Percentiles rank a stretch among this genome's conserved stretches.
phyloP scores from a whole-genome alignment of 352 stramenopile species.

The Pythium vanterpoolii region DNA sequence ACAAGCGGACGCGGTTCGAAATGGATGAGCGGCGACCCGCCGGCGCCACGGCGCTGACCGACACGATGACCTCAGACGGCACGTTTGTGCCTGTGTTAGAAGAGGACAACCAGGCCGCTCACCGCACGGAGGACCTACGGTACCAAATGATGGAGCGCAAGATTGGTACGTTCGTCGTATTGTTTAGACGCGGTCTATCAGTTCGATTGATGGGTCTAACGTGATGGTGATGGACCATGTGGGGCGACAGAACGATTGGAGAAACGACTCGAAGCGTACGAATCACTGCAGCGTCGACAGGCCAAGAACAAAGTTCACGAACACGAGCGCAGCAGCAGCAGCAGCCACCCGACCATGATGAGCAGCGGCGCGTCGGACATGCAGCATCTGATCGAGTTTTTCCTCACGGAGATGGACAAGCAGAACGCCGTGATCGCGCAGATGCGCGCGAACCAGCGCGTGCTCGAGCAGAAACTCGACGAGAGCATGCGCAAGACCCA shows the following conservation, averaged over 20 bases:
- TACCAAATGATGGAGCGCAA: constrained; percentile 30
- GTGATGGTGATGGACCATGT: constrained; percentile 1
- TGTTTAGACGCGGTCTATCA: background rate
- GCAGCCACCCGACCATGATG: too few relatives aligned
- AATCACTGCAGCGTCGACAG: constrained; percentile 23
- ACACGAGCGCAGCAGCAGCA: background rate
- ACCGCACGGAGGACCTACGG: constrained; percentile 14
- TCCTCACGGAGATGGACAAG: constrained; percentile 47
- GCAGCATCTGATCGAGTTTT: constrained; percentile 44
- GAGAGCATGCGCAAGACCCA: constrained; percentile 27
- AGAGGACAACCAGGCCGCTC: constrained; percentile 21
- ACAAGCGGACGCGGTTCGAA: constrained; percentile 26
- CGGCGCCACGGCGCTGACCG: constrained; percentile 16
- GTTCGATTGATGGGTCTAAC: background rate
- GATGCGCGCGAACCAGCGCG: constrained; percentile 22
- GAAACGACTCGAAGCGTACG: constrained; percentile 30
- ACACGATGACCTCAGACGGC: constrained; percentile 23
- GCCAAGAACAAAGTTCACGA: constrained; percentile 12
- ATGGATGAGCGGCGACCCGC: constrained; percentile 20
- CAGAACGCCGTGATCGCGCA: constrained; percentile 30
- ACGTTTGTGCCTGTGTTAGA: constrained; percentile 20
- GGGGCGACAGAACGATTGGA: constrained; percentile 28
- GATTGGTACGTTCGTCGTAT: constrained; percentile 15
- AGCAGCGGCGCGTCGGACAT: constrained; percentile 13
- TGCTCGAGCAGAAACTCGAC: constrained; percentile 32